Percentiles rank a stretch among this genome's conserved stretches.
These are phyloP conservation scores for Vigna radiata DNA, from an alignment of 306 rosid genomes.

Conservation along the genomic window DNA sequence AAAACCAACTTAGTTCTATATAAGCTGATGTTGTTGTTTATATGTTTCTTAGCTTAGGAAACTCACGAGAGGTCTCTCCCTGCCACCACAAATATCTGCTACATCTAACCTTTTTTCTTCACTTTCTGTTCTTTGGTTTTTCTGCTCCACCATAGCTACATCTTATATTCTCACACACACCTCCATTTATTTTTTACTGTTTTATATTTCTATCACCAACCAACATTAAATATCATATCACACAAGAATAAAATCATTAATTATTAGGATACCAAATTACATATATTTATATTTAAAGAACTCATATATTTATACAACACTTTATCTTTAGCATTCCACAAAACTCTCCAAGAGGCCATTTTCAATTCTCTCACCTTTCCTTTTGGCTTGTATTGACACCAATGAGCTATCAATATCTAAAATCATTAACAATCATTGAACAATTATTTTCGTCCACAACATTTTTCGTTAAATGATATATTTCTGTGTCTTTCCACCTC, in stretches of 20 bases:
- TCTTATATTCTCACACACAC: neutral
- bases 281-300: too few relatives aligned
- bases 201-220: too few relatives aligned
- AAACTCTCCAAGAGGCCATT: too few relatives aligned
- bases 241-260: too few relatives aligned
- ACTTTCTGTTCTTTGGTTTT: conserved; percentile 16
- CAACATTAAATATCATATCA: too few relatives aligned
- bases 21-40: neutral
- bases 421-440: conserved; percentile 51
- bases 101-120: neutral
- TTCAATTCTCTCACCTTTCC: too few relatives aligned
- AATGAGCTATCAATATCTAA: conserved; percentile 32
- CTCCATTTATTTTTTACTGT: neutral
- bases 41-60: conserved; percentile 5
- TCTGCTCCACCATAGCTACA: neutral
- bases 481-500: neutral
- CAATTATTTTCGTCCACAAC: conserved; percentile 50
- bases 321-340: too few relatives aligned
- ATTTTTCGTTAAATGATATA: neutral
- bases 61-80: conserved; percentile 5
- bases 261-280: too few relatives aligned
- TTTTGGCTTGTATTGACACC: too few relatives aligned
- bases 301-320: too few relatives aligned
- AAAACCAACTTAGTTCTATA: conserved; percentile 17
- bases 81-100: neutral